A percentile compares a stretch with the other conserved stretches of the same genome.
phyloP scores from a whole-genome alignment of 257 asterid species.

The Ilex aquifolium region DNA sequence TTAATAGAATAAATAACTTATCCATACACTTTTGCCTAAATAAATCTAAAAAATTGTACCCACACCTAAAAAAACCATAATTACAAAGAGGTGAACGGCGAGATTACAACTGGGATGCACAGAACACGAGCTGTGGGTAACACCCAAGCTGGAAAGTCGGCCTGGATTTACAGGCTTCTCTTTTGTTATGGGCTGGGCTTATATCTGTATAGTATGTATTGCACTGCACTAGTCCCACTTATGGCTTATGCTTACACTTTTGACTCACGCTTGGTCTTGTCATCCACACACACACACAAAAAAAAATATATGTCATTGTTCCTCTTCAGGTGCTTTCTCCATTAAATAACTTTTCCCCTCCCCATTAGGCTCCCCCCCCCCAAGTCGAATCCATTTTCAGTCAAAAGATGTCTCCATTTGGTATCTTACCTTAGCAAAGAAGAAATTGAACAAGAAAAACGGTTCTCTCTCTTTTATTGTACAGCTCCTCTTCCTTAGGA shows the following conservation, averaged over 20 bases:
- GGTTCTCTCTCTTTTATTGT: background rate
- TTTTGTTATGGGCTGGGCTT: no score
- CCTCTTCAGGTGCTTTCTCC: background rate
- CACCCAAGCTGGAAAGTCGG: no score
- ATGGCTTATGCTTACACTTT: background rate
- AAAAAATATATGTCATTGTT: background rate
- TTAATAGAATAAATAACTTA: no score
- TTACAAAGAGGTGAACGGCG: no score
- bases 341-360: background rate
- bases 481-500: no score
- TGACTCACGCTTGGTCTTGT: background rate
- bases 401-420: background rate
- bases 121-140: no score
- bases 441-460: background rate
- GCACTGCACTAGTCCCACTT: background rate
- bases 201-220: no score
- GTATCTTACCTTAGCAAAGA: background rate
- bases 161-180: no score
- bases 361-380: background rate
- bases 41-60: no score
- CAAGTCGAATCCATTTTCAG: background rate
- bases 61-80: no score
- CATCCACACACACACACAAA: background rate
- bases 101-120: no score
- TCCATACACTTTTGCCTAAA: no score